phyloP scores from a whole-genome alignment of 495 filamentous ascomycete genomes.

The Penicillium canariense region DNA sequence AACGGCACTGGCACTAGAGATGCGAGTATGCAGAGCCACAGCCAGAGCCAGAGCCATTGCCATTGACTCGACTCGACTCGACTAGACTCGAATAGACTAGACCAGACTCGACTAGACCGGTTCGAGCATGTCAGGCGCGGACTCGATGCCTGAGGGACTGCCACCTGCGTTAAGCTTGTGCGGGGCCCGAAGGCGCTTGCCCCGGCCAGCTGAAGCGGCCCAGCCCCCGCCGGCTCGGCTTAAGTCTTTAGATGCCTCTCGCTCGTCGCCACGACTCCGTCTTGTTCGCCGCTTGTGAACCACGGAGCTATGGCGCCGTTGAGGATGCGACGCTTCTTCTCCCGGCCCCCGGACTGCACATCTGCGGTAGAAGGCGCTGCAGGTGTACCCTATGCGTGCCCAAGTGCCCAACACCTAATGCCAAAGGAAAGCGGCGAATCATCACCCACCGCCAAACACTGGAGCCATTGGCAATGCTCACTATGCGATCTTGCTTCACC shows the following conservation, averaged over 20 bases:
- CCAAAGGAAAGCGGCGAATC: background rate
- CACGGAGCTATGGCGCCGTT: slow-evolving; percentile 17
- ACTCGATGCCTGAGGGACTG: background rate
- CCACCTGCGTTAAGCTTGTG: slow-evolving; percentile 8
- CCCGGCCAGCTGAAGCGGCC: slow-evolving; percentile 1
- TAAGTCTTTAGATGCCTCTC: background rate
- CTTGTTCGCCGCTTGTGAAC: slow-evolving; percentile 23
- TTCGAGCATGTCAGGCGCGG: background rate
- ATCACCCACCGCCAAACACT: background rate
- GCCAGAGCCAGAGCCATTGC: no score
- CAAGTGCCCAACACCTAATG: background rate
- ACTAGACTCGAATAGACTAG: no score
- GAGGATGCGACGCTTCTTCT: background rate
- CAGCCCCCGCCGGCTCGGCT: slow-evolving; percentile 9
- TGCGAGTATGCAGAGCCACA: no score
- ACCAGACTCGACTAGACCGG: no score
- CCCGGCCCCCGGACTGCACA: background rate
- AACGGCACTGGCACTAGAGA: background rate
- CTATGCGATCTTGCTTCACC: background rate
- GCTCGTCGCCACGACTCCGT: background rate
- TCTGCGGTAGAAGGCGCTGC: background rate
- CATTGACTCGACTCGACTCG: no score
- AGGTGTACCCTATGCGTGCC: background rate
- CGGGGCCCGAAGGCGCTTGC: slow-evolving; percentile 14
- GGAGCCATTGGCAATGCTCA: background rate